Base-by-base conservation (phyloP, 1,284 basidiomycete species). In the Xerocomus minutiporus region DNA sequence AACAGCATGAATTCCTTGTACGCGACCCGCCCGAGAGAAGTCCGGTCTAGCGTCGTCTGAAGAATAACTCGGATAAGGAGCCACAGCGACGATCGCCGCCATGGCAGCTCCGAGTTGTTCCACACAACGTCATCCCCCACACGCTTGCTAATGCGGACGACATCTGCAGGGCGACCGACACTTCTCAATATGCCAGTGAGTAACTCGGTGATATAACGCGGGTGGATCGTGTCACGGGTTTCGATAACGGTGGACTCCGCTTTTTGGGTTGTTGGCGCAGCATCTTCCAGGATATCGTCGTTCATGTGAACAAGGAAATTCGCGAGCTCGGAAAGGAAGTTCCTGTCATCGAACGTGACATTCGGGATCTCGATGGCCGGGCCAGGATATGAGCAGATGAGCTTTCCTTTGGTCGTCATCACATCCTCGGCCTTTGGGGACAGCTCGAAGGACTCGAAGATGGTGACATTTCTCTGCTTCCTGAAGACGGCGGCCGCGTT, bases 1-100 rank as follows among this genome's bases (percentile, higher is more conserved):
- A 70, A 75, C 1, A 72, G 51, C 62, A 80, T 75, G 61, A 82
- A 81, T 3, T 50, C 31, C 54, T 82, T 82, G 65, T 81, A 82
- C 0, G 57, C 56, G 17, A 31, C 42, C 34, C 49, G 48, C n/a
- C 41, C 41, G 7, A 29, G 28, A 43, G 41, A n/a, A 43, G 28
- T 17, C 8, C 28, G 28, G 5, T 28, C 25, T 3, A 29, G n/a
- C 7, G 41, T 43, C 28, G 41, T 43, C 41, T 43, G 41, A 29
- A 43, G 2, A 17, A 43, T n/a, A 43, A 43, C 41, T 43, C 41
- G 25, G 28, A 43, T 43, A n/a, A 43, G 28, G 15, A 43, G 41
- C 41, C 41, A 43, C 8, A 43, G 28, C 11, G 41, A n/a, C 15
- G 41, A 42, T 15, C 25, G 41, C 26, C 26, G 41, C 41, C 41